Evolutionary conservation across 345 rosid genomes (phyloP).

Genomic region (Raphanus sativus): DNA sequence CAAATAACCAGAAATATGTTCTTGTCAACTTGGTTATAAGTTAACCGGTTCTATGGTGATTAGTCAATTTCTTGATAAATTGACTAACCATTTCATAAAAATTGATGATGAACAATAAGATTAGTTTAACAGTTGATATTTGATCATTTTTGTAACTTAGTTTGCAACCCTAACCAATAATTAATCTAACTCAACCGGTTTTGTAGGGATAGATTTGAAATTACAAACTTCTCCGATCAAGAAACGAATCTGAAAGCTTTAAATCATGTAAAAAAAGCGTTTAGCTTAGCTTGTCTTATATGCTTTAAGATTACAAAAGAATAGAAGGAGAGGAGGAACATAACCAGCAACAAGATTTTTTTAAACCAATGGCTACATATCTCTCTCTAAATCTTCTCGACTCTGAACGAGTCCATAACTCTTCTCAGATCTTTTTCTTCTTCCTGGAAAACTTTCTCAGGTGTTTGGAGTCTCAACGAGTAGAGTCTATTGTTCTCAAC

Average conservation of each 20-base stretch:
- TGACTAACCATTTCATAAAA: not conserved
- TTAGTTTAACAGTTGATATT: not conserved
- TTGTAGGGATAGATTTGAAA: not conserved
- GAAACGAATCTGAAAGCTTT: not conserved
- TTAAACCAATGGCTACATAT: not conserved
- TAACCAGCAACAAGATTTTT: not conserved
- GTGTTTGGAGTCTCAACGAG: constrained; percentile 85
- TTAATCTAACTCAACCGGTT: not conserved
- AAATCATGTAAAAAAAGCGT: not conserved
- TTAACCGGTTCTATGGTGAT: not conserved
- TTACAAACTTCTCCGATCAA: not conserved
- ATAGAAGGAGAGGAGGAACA: not conserved
- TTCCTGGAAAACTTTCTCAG: constrained; percentile 76
- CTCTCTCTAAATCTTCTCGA: constrained; percentile 51
- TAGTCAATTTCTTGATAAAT: not conserved
- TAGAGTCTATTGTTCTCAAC: constrained; percentile 79
- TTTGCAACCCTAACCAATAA: not conserved
- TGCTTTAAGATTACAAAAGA: not conserved
- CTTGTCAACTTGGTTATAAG: not conserved
- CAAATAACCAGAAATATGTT: too few relatives aligned
- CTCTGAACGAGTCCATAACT: constrained; percentile 90
- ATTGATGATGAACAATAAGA: not conserved
- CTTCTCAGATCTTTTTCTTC: constrained; percentile 81
- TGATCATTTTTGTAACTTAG: not conserved
- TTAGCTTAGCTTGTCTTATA: not conserved